Evolutionary conservation across 306 rosid genomes (phyloP).

Genomic region (Sesbania bispinosa): DNA sequence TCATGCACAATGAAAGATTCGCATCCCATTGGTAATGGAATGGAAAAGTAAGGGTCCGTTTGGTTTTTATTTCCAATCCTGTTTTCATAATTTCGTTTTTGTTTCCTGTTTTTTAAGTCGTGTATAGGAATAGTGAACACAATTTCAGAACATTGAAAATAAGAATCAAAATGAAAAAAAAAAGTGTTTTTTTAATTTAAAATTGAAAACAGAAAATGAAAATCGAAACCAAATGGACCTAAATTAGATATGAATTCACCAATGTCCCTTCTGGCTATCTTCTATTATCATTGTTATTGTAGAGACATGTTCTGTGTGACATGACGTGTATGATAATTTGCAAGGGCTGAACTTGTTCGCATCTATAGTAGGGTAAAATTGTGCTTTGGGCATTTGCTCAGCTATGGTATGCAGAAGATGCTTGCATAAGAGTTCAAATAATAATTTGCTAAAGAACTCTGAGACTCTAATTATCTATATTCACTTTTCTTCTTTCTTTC

Average conservation of each 20-base stretch:
- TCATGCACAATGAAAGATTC: not conserved
- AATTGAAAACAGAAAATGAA: too few species aligned
- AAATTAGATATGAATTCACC: not conserved
- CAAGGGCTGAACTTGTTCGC: not conserved
- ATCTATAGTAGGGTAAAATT: not conserved
- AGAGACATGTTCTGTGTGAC: not conserved
- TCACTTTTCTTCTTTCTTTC: not conserved
- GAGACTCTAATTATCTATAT: not conserved
- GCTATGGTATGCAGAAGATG: not conserved
- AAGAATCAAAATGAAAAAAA: too few species aligned
- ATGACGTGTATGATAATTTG: not conserved
- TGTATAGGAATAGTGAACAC: too few species aligned
- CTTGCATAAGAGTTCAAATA: not conserved
- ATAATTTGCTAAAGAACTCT: not conserved
- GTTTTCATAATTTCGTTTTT: too few species aligned
- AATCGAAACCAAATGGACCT: too few species aligned
- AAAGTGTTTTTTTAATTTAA: too few species aligned
- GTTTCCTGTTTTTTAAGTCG: too few species aligned
- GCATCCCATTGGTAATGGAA: not conserved
- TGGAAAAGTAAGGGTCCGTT: too few species aligned
- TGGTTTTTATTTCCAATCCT: too few species aligned
- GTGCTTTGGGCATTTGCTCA: not conserved
- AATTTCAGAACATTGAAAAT: too few species aligned
- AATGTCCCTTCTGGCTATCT: not conserved
- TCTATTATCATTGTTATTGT: not conserved